Evolutionary conservation across 176 grass and related monocot genomes (phyloP), one percentile per base, ranked within the genome.

Genomic region (Cenchrus fungigraminus): DNA sequence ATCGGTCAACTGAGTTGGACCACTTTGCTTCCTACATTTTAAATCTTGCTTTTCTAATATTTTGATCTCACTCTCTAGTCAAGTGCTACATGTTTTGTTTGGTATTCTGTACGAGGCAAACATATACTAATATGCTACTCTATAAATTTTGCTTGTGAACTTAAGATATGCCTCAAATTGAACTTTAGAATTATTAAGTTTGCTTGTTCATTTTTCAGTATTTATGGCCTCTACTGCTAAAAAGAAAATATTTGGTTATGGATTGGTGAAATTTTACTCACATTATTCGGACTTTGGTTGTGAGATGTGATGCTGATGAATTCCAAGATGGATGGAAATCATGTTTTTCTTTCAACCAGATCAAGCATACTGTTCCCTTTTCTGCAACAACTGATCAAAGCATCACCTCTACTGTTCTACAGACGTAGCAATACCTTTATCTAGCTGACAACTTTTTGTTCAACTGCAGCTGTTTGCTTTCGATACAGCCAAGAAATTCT

Each of bases 401-500:
- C 46, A 71, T 78, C 5, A n/a, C 20, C 29, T 64, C 10, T 77
- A 50, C 17, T 62, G n/a, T 25, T 71, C 32, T 68, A 29, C 55
- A 61, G 65, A 58, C 32, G 64, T 78, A 8, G 42, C 0, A 19
- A 43, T 58, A n/a, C 28, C 19, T 70, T 80, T 8, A 76, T 54
- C n/a, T 46, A 62, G 67, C 77, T 75, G 34, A 70, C 40, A 0
- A 53, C 25, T 56, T 62, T 82, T 54, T 53, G 63, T 79, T 32
- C 61, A 88, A 56, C 43, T 86, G 79, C 91, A 99, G 97, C 82
- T 99, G 79, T 94, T 99, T 92, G 97, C 90, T 75, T 99, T 87
- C 83, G 97, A 99, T 82, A 94, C 97, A 31, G 97, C 97, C 60
- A 99, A 99, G 77, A 96, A 99, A 83, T 74, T 94, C 86, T 95